Conservation (phyloP, 2,329 filamentous ascomycete genomes). For the Pseudopithomyces chartarum region DNA sequence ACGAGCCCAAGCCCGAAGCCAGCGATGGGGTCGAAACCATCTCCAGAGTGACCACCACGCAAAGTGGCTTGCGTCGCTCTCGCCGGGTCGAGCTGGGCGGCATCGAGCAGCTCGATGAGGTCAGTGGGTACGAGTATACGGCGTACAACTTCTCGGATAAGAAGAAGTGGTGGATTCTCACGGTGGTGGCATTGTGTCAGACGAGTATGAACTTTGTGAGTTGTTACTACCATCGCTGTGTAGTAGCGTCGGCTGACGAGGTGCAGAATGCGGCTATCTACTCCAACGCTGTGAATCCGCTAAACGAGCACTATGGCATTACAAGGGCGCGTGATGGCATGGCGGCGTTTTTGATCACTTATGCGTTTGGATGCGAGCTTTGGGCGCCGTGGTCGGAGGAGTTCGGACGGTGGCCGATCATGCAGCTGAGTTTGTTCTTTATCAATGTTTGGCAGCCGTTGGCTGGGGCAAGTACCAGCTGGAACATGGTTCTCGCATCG, state of each 20-base stretch:
- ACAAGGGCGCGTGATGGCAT: conserved; percentile 7
- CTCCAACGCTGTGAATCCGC: conserved; percentile 54
- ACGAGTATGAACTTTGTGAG: conserved; percentile 48
- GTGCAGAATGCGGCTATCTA: conserved; percentile 55
- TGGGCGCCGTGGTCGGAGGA: conserved; percentile 83
- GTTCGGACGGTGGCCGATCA: conserved; percentile 73
- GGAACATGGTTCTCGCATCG: conserved; percentile 68
- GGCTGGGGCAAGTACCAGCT: conserved; percentile 69
- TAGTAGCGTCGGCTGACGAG: conserved; percentile 45
- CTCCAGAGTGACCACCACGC: not conserved
- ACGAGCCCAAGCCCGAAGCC: not conserved
- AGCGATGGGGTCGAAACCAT: not conserved
- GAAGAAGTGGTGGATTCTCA: conserved; percentile 58
- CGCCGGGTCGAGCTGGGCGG: not conserved
- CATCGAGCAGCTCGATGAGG: conserved; percentile 9
- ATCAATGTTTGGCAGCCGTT: conserved; percentile 71
- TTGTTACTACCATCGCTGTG: conserved; percentile 35
- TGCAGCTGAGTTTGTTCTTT: conserved; percentile 71
- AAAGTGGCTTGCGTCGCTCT: not conserved
- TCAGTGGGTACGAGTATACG: conserved; percentile 37
- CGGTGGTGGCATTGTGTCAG: conserved; percentile 57
- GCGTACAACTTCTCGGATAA: conserved; percentile 50
- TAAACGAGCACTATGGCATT: conserved; percentile 62
- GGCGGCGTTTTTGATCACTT: conserved; percentile 57
- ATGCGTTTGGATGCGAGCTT: conserved; percentile 82